phyloP scores from a whole-genome alignment of 1,284 basidiomycete species.

The Meira miltonrushii region DNA sequence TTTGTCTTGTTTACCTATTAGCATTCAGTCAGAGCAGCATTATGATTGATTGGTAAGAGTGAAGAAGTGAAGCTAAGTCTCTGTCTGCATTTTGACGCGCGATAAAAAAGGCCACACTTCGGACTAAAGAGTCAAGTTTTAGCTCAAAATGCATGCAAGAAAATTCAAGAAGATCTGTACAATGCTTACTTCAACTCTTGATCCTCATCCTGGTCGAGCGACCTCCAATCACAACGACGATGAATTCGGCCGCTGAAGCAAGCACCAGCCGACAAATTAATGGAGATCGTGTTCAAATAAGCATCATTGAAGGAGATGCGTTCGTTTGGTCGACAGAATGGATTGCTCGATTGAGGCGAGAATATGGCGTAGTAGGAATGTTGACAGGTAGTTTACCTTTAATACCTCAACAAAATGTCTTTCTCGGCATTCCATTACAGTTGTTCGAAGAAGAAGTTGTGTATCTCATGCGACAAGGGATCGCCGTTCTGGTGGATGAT shows the following conservation, averaged over 20 bases:
- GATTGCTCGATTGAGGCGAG: conserved; percentile 22
- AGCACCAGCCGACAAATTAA: too few relatives aligned
- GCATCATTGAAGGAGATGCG: conserved; percentile 4
- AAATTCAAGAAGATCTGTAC: too few relatives aligned
- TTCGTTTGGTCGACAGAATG: conserved; percentile 24
- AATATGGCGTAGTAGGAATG: conserved; percentile 77
- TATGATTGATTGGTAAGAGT: too few relatives aligned
- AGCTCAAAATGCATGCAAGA: too few relatives aligned
- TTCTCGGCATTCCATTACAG: conserved; percentile 81
- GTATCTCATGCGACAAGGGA: conserved; percentile 74
- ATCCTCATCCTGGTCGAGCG: neutral
- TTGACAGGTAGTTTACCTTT: conserved; percentile 86
- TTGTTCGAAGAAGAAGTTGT: conserved; percentile 89
- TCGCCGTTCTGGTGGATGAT: conserved; percentile 74
- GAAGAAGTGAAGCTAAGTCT: too few relatives aligned
- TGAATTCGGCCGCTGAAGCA: too few relatives aligned
- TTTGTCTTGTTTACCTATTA: too few relatives aligned
- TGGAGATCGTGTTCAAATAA: neutral
- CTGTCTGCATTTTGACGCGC: too few relatives aligned
- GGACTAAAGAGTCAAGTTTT: too few relatives aligned
- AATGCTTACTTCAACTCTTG: too few relatives aligned
- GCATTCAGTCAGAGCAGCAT: too few relatives aligned
- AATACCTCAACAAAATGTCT: conserved; percentile 91
- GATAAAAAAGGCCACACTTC: too few relatives aligned
- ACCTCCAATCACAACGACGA: neutral